Percentiles rank a stretch among this genome's conserved stretches.
Conservation (phyloP, 2,329 filamentous ascomycete species). For the Neofusicoccum ribis region DNA sequence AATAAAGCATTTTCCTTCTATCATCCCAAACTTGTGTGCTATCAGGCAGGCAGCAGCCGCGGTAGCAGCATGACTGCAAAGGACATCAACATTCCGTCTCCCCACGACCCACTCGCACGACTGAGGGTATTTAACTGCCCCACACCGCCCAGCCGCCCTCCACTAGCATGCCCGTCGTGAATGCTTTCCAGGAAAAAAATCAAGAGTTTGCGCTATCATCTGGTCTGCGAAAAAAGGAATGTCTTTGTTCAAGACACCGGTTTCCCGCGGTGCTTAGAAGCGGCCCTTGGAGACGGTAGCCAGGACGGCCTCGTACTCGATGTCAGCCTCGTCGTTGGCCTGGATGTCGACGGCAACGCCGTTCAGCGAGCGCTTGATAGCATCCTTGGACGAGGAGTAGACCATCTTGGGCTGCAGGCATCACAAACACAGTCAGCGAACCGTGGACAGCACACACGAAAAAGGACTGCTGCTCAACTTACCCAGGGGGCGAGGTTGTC, state of each 20-base stretch:
- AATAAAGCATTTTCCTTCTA: conserved; percentile 20
- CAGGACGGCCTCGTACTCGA: conserved; percentile 73
- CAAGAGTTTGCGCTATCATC: neutral
- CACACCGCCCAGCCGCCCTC: conserved; percentile 13
- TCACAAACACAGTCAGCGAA: neutral
- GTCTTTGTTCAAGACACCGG: neutral
- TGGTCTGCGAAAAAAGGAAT: neutral
- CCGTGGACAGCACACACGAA: neutral
- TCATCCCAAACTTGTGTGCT: conserved; percentile 17
- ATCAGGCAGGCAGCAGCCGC: conserved; percentile 16
- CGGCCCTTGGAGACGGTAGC: conserved; percentile 52
- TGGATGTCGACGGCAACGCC: conserved; percentile 76
- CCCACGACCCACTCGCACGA: conserved; percentile 3
- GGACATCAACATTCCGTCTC: conserved; percentile 8
- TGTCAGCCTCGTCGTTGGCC: conserved; percentile 81
- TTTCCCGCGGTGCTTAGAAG: conserved; percentile 32
- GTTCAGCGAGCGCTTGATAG: conserved; percentile 75
- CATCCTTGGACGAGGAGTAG: conserved; percentile 86
- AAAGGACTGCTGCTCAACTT: conserved; percentile 37
- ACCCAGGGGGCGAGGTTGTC: conserved; percentile 80
- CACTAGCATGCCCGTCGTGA: conserved; percentile 12
- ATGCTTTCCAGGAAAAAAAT: conserved; percentile 6
- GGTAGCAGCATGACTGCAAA: conserved; percentile 7
- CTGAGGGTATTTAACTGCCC: conserved; percentile 13
- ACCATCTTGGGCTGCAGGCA: conserved; percentile 74